A percentile compares a stretch with the other conserved stretches of the same genome.
phyloP scores from a whole-genome alignment of 2,329 filamentous ascomycete species.

The Oidium heveae region DNA sequence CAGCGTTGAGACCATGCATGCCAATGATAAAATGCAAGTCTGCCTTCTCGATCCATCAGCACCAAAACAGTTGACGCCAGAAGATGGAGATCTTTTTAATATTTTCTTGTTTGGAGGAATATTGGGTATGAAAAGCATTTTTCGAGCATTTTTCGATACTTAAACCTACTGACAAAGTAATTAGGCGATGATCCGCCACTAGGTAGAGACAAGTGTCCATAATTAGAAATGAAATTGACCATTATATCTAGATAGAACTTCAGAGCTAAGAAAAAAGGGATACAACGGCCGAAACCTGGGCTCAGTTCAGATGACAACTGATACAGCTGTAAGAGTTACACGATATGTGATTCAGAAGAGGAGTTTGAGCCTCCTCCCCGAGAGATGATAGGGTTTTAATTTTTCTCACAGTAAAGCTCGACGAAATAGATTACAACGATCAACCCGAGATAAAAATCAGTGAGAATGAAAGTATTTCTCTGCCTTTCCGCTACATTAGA shows the following conservation, averaged over 20 bases:
- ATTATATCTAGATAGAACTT: slow-evolving; percentile 48
- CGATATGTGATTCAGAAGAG: slow-evolving; percentile 67
- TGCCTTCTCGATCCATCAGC: slow-evolving; percentile 80
- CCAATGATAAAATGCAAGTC: slow-evolving; percentile 44
- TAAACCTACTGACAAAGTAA: slow-evolving; percentile 5
- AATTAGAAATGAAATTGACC: neutral
- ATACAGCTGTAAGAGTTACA: slow-evolving; percentile 86
- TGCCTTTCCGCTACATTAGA: slow-evolving; percentile 93
- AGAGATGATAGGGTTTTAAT: neutral
- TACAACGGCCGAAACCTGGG: slow-evolving; percentile 71
- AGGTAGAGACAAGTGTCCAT: slow-evolving; percentile 27
- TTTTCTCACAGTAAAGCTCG: slow-evolving; percentile 35
- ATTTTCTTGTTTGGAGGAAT: slow-evolving; percentile 93
- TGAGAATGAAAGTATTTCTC: slow-evolving; percentile 80
- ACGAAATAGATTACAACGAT: slow-evolving; percentile 61
- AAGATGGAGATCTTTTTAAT: slow-evolving; percentile 63
- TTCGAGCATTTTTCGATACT: neutral
- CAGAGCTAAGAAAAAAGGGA: slow-evolving; percentile 83
- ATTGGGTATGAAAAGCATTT: slow-evolving; percentile 32
- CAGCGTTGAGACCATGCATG: slow-evolving; percentile 64
- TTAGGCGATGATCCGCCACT: slow-evolving; percentile 78
- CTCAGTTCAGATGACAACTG: slow-evolving; percentile 92
- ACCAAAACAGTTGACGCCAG: slow-evolving; percentile 53
- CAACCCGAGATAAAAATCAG: slow-evolving; percentile 75
- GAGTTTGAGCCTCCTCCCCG: slow-evolving; percentile 24